Conservation (phyloP, 352 stramenopile genomes). For the Vaucheria bursata region DNA sequence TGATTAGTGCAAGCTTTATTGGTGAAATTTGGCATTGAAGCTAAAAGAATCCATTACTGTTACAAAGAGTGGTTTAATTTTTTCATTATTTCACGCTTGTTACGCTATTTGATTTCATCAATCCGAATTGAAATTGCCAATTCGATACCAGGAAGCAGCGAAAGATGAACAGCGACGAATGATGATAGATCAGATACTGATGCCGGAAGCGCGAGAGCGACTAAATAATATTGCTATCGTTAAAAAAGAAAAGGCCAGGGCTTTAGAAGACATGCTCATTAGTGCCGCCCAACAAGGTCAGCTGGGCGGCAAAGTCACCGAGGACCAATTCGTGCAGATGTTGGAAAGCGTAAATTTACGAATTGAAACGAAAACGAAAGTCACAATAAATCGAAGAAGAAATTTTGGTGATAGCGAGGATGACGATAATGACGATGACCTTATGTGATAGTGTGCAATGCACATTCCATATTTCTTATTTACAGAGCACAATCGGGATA, state of each 20-base stretch:
- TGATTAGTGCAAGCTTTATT: no score
- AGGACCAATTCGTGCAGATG: slow-evolving; percentile 48
- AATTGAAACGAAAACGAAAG: slow-evolving; percentile 45
- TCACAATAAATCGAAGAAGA: slow-evolving; percentile 31
- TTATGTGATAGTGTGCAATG: slow-evolving; percentile 31
- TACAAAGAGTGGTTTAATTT: no score
- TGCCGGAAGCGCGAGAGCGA: slow-evolving; percentile 26
- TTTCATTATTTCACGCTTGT: no score
- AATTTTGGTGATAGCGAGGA: slow-evolving; percentile 42
- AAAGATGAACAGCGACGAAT: slow-evolving; percentile 34
- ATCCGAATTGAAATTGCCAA: neutral
- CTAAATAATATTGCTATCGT: slow-evolving; percentile 44
- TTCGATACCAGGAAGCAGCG: neutral
- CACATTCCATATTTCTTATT: no score
- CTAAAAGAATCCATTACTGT: no score
- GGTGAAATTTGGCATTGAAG: no score
- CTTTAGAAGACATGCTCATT: slow-evolving; percentile 46
- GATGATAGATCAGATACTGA: slow-evolving; percentile 48
- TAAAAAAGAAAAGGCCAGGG: slow-evolving; percentile 40
- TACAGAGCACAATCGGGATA: no score
- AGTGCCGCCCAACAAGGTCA: slow-evolving; percentile 22
- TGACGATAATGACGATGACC: slow-evolving; percentile 45
- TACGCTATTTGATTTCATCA: no score
- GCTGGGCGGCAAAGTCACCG: slow-evolving; percentile 34
- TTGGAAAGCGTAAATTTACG: slow-evolving; percentile 38